Evolutionary conservation across 306 rosid genomes (phyloP), one percentile per base, ranked within the genome.

Genomic region (Casuarina equisetifolia): DNA sequence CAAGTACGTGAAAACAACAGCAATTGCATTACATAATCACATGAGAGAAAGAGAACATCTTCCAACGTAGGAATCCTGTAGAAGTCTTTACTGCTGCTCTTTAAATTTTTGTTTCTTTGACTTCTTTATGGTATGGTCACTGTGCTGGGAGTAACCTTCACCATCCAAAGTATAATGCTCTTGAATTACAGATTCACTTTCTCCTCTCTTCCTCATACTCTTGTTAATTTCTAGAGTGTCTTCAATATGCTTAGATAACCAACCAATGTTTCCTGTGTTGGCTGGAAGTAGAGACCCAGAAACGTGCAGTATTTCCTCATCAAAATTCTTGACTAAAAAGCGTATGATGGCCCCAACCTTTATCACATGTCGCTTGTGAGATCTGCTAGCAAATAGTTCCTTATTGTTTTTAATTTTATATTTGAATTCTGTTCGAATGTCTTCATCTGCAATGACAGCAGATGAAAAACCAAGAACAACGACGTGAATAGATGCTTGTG

Each of bases 401-500:
- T 92, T 83, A 38, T 81, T 94, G 12, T 64, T 83, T 86, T 91
- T 96, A 57, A 51, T 78, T 82, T 80, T 91, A 74, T 79, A 77
- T 19, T 46, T 58, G 42, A 96, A 92, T 57, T 96, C 98, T 40
- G 75, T 68, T 32, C 98, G 88, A 40, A 96, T 85, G 71, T 92
- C 92, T 42, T 86, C 82, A 2, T 83, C 88, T 0, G 83, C 48
- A 76, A 96, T 87, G 39, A 86, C 54, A 3, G 88, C 94, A 50
- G 94, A 89, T 15, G 91, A 76, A 82, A 96, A 87, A 54, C 99
- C 99, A 74, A 91, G 91, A 80, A 95, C 91, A 46, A 92, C 80
- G 49, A 84, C 90, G 76, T 89, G 89, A 72, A 96, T 87, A 12
- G 93, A 91, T 42, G 86, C 93, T 75, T 76, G 90, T 9, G 88